A percentile compares a stretch with the other conserved stretches of the same genome.
These are phyloP conservation scores for Sarocladium brachiariae DNA, from an alignment of 2,329 filamentous ascomycete species.

Conservation along the genomic window DNA sequence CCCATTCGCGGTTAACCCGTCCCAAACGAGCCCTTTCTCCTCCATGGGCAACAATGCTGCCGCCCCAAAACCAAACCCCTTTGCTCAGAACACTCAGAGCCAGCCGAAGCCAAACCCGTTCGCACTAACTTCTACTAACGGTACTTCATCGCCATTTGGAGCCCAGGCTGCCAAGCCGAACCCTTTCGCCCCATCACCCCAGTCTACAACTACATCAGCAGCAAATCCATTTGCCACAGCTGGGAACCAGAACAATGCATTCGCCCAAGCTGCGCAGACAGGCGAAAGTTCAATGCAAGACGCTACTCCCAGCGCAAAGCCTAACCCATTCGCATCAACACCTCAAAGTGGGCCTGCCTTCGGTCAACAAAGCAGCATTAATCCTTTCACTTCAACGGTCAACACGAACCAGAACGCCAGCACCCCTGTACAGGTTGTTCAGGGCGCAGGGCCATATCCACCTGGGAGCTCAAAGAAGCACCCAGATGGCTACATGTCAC, in stretches of 20 bases:
- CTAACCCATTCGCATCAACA: conserved; percentile 21
- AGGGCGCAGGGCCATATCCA: conserved; percentile 32
- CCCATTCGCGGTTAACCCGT: conserved; percentile 8
- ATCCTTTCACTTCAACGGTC: conserved; percentile 18
- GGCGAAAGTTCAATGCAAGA: conserved; percentile 4
- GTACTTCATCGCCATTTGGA: conserved; percentile 12
- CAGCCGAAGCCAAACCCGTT: conserved; percentile 22
- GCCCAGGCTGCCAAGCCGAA: conserved; percentile 13
- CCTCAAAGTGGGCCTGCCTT: conserved; percentile 15
- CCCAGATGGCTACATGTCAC: conserved; percentile 38
- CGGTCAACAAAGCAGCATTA: conserved; percentile 18
- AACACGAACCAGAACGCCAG: conserved; percentile 7
- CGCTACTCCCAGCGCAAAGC: conserved; percentile 12
- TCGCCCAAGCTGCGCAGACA: conserved; percentile 4
- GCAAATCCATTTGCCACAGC: conserved; percentile 8
- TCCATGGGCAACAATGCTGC: background rate
- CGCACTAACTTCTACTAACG: conserved; percentile 15
- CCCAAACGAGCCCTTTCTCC: background rate
- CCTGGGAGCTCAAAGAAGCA: conserved; percentile 38
- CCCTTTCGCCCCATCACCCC: conserved; percentile 18
- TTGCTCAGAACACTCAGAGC: conserved; percentile 18
- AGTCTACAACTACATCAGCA: background rate
- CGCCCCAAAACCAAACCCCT: conserved; percentile 31
- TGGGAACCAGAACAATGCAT: conserved; percentile 1
- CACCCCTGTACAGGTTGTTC: conserved; percentile 14